These are phyloP conservation scores for Trypanosoma boissoni DNA, from an alignment of 208 protist genomes.

Conservation along the genomic window DNA sequence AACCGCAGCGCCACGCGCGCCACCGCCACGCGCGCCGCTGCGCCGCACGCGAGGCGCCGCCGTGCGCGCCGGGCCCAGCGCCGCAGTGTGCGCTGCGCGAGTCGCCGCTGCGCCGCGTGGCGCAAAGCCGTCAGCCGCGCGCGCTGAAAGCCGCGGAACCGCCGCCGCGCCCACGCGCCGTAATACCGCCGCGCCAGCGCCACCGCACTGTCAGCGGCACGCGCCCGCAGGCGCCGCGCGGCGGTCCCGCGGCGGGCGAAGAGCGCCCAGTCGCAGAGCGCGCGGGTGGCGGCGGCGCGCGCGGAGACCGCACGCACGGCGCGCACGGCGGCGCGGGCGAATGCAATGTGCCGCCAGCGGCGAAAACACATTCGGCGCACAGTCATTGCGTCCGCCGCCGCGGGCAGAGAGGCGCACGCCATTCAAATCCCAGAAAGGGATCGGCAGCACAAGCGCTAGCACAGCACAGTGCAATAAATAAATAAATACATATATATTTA, in stretches of 20 bases:
- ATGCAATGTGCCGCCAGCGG: background rate
- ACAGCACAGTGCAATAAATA: background rate
- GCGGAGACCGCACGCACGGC: background rate
- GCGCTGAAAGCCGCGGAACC: background rate
- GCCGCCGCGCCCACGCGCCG: background rate
- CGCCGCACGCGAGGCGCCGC: slow-evolving; percentile 10
- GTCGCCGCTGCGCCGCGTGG: slow-evolving; percentile 11
- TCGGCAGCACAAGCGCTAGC: background rate
- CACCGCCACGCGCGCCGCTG: slow-evolving; percentile 10
- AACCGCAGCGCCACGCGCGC: slow-evolving; percentile 20
- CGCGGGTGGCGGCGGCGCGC: slow-evolving; percentile 1
- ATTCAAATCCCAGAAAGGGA: background rate
- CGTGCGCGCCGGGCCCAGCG: slow-evolving; percentile 31
- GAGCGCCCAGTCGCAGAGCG: background rate
- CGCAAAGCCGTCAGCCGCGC: slow-evolving; percentile 13
- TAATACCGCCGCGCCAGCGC: background rate
- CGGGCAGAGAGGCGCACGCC: background rate
- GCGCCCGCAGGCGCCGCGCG: too few relatives aligned
- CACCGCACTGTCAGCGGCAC: background rate
- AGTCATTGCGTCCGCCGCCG: background rate
- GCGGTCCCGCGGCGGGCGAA: background rate
- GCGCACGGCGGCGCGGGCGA: background rate
- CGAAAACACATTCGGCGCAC: background rate
- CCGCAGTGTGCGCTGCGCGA: slow-evolving; percentile 17
- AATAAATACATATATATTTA: background rate